phyloP scores from a whole-genome alignment of 805 yeast species.

The Dipodascopsis uninucleata region DNA sequence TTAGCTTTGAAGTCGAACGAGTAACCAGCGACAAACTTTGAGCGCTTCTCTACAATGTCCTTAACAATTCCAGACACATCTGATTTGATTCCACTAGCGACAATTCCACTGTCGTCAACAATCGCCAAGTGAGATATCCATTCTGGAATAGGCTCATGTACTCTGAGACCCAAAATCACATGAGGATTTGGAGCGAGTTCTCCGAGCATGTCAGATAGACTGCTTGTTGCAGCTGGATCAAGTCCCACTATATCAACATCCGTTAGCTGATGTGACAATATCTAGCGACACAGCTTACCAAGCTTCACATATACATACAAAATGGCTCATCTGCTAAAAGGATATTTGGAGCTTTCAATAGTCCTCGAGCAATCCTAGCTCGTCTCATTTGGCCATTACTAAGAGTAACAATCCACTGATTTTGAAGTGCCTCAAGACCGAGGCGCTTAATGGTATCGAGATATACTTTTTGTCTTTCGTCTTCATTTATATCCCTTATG shows the following conservation, averaged over 20 bases:
- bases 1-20: conserved; percentile 10
- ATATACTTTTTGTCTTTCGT: conserved; percentile 30
- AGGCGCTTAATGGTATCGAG: conserved; percentile 48
- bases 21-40: conserved; percentile 9
- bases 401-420: conserved; percentile 78
- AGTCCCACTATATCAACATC: conserved; percentile 53
- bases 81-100: conserved; percentile 45
- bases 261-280: too few species aligned
- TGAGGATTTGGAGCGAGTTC: conserved; percentile 47
- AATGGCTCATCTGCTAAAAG: conserved; percentile 87
- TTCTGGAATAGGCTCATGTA: conserved; percentile 69
- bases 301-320: conserved; percentile 22
- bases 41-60: conserved; percentile 14
- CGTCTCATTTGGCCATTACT: conserved; percentile 94
- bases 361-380: conserved; percentile 75
- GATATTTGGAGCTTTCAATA: conserved; percentile 61
- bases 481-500: too few species aligned
- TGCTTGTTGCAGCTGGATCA: conserved; percentile 66
- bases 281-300: neutral
- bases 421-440: conserved; percentile 49
- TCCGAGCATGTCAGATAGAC: conserved; percentile 55
- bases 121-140: conserved; percentile 77
- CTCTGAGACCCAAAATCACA: conserved; percentile 69
- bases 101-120: conserved; percentile 54
- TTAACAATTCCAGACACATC: conserved; percentile 32